Evolutionary conservation across 768 basidiomycete species (phyloP).

Genomic region (Coprinellus aureogranulatus): DNA sequence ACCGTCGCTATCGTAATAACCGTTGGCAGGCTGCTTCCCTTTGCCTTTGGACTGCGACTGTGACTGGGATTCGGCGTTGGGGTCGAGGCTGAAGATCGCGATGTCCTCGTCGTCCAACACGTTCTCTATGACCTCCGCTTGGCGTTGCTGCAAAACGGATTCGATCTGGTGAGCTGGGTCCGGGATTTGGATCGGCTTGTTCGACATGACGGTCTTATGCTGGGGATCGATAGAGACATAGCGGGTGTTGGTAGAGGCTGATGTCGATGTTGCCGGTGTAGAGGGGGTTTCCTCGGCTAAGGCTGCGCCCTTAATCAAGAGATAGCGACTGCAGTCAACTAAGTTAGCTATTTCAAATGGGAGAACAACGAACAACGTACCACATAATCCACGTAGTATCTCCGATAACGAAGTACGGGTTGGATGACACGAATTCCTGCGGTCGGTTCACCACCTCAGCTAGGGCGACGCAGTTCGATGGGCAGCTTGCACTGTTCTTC

Average conservation of each 20-base stretch:
- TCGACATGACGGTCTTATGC: conserved; percentile 40
- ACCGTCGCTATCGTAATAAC: conserved; percentile 9
- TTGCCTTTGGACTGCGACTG: conserved; percentile 7
- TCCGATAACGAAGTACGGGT: conserved; percentile 57
- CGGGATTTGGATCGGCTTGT: conserved; percentile 49
- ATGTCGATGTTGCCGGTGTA: neutral
- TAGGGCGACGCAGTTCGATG: conserved; percentile 53
- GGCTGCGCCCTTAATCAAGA: conserved; percentile 47
- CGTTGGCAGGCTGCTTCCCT: conserved; percentile 1
- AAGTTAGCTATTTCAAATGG: neutral
- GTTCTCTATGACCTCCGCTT: conserved; percentile 39
- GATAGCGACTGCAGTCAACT: conserved; percentile 48
- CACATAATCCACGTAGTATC: conserved; percentile 72
- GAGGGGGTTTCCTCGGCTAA: neutral
- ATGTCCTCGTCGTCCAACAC: conserved; percentile 51
- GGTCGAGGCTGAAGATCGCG: conserved; percentile 37
- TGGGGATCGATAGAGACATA: conserved; percentile 49
- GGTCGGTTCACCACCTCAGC: conserved; percentile 68
- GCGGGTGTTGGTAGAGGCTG: conserved; percentile 22
- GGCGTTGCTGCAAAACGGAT: conserved; percentile 41
- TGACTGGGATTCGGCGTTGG: conserved; percentile 10
- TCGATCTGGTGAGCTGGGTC: conserved; percentile 56
- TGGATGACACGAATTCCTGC: conserved; percentile 47
- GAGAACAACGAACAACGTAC: conserved; percentile 29
- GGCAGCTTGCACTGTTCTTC: conserved; percentile 49